Evolutionary conservation across 1,284 basidiomycete species (phyloP), one percentile per base, ranked within the genome.

Genomic region (Ganoderma lingzhi): DNA sequence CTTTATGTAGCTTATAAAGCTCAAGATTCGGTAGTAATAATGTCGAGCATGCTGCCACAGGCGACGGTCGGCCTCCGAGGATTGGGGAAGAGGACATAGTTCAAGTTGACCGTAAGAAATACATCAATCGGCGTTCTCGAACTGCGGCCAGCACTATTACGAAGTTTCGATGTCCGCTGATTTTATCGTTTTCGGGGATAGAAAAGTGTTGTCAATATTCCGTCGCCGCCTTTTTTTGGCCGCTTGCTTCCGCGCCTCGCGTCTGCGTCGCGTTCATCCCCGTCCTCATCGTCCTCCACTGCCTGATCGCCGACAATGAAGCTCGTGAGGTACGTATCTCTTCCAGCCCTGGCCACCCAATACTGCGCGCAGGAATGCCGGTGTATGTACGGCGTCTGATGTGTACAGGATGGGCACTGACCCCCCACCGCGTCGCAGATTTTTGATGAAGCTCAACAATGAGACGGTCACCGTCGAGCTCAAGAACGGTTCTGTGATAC

Each of bases 371-470:
- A 66, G 58, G 63, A 65, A 45, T 39, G 65, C 42, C 66, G 28
- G 66, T 66, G 39, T 62, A 56, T 63, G 30, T 30, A 44, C 45
- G 37, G 59, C 59, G 9, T 42, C 39, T 30, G 39, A 61, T 61
- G 1, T 23, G 37, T 12, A 8, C 35, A 28, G 37, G 39, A 15
- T 23, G 59, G 41, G 6, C 23, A 17, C 37, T 61, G 39, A 61
- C 56, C 19, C 9, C 30, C 19, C 9, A 30, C 17, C 39, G 59
- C 59, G 37, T 6, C 37, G 39, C 61, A 97, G 96, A 82, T 97
- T 98, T 84, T 90, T 98, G 87, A 99, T 99, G 97, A 99, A 99
- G 89, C 85, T 99, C 84, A 98, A 98, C 89, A 99, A 99, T 82
- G 97, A 99, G 88, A 97, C 96, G 76, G 97, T 99, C 75, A 96